phyloP scores from a whole-genome alignment of 208 protist species.

The Kentomonas sorsogonicus region DNA sequence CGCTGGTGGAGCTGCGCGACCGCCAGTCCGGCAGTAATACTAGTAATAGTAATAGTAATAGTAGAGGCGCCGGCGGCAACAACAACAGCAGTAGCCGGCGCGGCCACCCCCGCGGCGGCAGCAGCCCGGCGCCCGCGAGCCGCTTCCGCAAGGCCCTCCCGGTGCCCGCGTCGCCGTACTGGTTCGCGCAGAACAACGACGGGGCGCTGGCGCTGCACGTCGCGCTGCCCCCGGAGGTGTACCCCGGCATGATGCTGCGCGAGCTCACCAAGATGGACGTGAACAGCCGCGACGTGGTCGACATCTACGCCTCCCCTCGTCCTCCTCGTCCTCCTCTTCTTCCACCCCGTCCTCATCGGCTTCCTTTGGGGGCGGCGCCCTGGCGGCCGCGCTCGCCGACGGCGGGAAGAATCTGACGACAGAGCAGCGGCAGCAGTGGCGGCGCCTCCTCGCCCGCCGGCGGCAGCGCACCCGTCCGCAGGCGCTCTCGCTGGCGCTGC shows the following conservation, averaged over 20 bases:
- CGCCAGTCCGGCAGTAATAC: background rate
- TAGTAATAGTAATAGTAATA: conserved; percentile 9
- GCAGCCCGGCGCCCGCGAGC: background rate
- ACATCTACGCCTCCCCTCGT: too few relatives aligned
- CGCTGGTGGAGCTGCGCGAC: too few relatives aligned
- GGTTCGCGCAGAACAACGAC: conserved; percentile 56
- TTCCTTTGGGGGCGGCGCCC: too few relatives aligned
- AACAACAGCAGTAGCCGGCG: background rate
- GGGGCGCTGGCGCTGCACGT: conserved; percentile 55
- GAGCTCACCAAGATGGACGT: conserved; percentile 85
- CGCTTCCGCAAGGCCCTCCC: conserved; percentile 6
- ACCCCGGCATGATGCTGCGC: conserved; percentile 72
- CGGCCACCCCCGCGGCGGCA: background rate
- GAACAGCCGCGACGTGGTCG: conserved; percentile 65
- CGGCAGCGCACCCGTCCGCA: conserved; percentile 47
- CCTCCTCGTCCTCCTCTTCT: too few relatives aligned
- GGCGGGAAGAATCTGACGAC: too few relatives aligned
- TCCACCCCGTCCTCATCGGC: too few relatives aligned
- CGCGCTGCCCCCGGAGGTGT: conserved; percentile 54
- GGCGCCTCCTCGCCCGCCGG: conserved; percentile 52
- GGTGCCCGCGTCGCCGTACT: conserved; percentile 57
- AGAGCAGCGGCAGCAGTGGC: conserved; percentile 46
- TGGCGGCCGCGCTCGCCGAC: too few relatives aligned
- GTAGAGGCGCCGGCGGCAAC: too few relatives aligned
- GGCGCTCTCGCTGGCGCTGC: conserved; percentile 62